Evolutionary conservation across 140 eudicot species (phyloP), one percentile per base, ranked within the genome.

Genomic region (Oenanthe javanica): DNA sequence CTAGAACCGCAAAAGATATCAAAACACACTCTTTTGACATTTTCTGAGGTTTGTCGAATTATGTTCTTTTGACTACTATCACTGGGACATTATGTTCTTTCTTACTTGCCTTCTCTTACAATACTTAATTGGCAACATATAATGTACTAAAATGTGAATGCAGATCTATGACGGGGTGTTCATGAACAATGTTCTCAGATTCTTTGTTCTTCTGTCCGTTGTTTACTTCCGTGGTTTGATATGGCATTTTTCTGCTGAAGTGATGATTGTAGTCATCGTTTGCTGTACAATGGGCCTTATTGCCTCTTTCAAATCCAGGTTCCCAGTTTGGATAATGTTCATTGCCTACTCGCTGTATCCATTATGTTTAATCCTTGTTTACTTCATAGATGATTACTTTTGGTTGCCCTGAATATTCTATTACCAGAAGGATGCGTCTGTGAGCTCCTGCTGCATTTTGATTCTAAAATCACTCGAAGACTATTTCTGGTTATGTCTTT

Each of bases 161-260:
- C 91, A 90, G 96, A 86, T 92, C 61, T 88, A 92, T 51, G 90
- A 88, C 45, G 92, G 86, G 9, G 96, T 89, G 75, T 86, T 88
- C 83, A 87, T 92, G 93, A 92, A 92, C 89, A 92, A 92, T 79
- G 84, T 88, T 77, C 90, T 92, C 12, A 91, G 95, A 55, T 86
- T 92, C 47, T 85, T 88, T 9, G 93, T 88, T 45, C 92, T 92
- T 46, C 63, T 92, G 18, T 86, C 93, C 2, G 77, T 90, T 5
- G 87, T 92, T 18, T 92, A 87, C 84, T 84, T 90, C 27, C 83
- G 96, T 16, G 93, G 89, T 23, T 50, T 92, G 76, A 3, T 86
- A 13, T 92, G 97, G 97, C 86, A 85, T 80, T 92, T 87, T 87
- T 87, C 93, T 1, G 81, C 88, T 1, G 93, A 92, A 83, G 88